Conservation (phyloP, 768 basidiomycete species). For the Chalciporus pseudorubinellus region DNA sequence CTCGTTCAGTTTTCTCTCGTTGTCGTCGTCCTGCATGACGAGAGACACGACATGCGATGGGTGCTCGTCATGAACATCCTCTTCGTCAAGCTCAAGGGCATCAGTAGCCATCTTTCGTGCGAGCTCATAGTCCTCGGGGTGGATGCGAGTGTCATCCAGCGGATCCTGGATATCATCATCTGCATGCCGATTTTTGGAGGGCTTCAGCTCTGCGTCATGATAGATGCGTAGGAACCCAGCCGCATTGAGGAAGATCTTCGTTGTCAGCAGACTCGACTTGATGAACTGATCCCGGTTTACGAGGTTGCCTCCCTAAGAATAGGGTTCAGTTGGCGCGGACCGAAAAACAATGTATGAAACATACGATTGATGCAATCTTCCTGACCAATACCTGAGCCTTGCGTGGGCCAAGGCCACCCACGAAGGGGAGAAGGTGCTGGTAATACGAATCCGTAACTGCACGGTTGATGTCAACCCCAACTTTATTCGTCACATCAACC, state of each 20-base stretch:
- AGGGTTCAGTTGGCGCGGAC: not conserved
- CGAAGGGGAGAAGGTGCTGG: constrained; percentile 81
- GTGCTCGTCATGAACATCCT: constrained; percentile 90
- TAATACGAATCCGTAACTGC: constrained; percentile 88
- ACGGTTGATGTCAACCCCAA: constrained; percentile 96
- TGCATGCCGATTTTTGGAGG: constrained; percentile 54
- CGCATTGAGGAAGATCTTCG: constrained; percentile 89
- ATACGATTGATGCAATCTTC: constrained; percentile 73
- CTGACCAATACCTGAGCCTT: constrained; percentile 85
- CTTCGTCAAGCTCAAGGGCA: constrained; percentile 95
- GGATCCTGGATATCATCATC: constrained; percentile 81
- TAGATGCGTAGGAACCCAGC: constrained; percentile 88
- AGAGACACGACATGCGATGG: constrained; percentile 85
- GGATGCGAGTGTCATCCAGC: constrained; percentile 92
- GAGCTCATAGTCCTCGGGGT: constrained; percentile 96
- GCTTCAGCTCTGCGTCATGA: constrained; percentile 64
- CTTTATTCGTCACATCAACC: constrained; percentile 86
- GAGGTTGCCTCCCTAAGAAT: constrained; percentile 75
- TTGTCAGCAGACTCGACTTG: constrained; percentile 73
- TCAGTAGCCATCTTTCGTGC: constrained; percentile 99
- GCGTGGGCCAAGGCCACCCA: constrained; percentile 91
- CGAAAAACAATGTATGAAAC: constrained; percentile 23
- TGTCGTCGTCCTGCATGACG: constrained; percentile 82
- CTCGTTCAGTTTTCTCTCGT: constrained; percentile 78
- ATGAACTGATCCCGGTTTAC: constrained; percentile 88